Base-by-base conservation (phyloP, 2,329 filamentous ascomycete species). In the Xylariales sp. region DNA sequence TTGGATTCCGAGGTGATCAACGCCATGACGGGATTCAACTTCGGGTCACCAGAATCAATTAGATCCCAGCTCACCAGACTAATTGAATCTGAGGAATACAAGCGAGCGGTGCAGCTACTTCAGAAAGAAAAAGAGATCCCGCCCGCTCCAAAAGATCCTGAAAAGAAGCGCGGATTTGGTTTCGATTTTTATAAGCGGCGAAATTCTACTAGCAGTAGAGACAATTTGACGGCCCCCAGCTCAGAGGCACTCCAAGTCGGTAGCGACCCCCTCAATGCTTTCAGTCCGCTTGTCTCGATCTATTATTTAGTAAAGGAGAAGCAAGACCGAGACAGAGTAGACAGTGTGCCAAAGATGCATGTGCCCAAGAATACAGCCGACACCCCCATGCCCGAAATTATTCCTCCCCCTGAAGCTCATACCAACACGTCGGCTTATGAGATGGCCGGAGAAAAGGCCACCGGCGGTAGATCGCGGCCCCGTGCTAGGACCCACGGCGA, bases 241-340 rank as follows among this genome's bases (percentile, higher is more conserved):
- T 88, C 90, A 1, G 96, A 99, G 78, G 92, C 91, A 3, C 85
- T 98, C 18, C 90, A 93, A 71, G 82, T 95, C 41, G 94, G 94
- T 10, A 88, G 87, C 64, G 96, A 99, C 76, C 94, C 96, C 0
- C 83, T 97, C 65, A 98, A 98, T 78, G 96, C 96, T 3, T 99
- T 93, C 78, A 95, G 92, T 74, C 96, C 96, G 7, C 84, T 98
- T 14, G 85, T 98, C 7, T 98, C 96, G 1, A 91, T 99, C 14
- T 99, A 99, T 80, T 97, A 97, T 75, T 87, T 99, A 3, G 96
- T 97, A n/a, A 91, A 89, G 73, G 96, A 99, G 82, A 98, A 98
- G 81, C 89, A 93, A 71, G 93, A 97, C 57, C 89, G 93, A 43
- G 94, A 98, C 75, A 83, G 83, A 61, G 71, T 76, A 34, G 80